These are phyloP conservation scores for Inonotus hispidus DNA, from an alignment of 1,284 basidiomycete species.

Conservation along the genomic window DNA sequence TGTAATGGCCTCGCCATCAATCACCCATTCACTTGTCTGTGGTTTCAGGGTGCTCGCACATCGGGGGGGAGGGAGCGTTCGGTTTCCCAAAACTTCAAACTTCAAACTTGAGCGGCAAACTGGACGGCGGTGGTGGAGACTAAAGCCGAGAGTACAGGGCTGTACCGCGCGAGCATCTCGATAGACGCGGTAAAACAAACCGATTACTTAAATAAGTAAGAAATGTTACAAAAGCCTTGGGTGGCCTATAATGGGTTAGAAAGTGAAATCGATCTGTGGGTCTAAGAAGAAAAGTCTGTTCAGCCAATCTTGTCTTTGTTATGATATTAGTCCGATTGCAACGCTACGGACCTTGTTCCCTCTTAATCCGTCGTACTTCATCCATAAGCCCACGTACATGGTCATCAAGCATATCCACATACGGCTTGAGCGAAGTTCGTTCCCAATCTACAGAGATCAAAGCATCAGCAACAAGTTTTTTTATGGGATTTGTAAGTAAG, in stretches of 20 bases:
- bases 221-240: too few relatives aligned
- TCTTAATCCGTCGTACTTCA: conserved; percentile 48
- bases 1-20: background rate
- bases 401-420: conserved; percentile 85
- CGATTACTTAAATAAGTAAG: too few relatives aligned
- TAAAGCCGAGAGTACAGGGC: background rate
- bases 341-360: conserved; percentile 35
- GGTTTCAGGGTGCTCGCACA: background rate
- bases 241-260: background rate
- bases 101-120: too few relatives aligned
- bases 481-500: background rate
- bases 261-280: background rate
- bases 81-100: too few relatives aligned
- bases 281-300: background rate
- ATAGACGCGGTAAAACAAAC: too few relatives aligned
- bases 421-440: conserved; percentile 76
- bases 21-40: background rate
- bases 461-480: background rate
- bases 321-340: background rate
- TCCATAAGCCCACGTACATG: conserved; percentile 58
- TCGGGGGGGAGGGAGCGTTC: too few relatives aligned
- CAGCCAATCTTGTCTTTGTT: background rate
- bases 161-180: too few relatives aligned
- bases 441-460: conserved; percentile 51
- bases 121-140: background rate